These are phyloP conservation scores for Alectoria sarmentosa DNA, from an alignment of 495 filamentous ascomycete genomes.

Conservation along the genomic window DNA sequence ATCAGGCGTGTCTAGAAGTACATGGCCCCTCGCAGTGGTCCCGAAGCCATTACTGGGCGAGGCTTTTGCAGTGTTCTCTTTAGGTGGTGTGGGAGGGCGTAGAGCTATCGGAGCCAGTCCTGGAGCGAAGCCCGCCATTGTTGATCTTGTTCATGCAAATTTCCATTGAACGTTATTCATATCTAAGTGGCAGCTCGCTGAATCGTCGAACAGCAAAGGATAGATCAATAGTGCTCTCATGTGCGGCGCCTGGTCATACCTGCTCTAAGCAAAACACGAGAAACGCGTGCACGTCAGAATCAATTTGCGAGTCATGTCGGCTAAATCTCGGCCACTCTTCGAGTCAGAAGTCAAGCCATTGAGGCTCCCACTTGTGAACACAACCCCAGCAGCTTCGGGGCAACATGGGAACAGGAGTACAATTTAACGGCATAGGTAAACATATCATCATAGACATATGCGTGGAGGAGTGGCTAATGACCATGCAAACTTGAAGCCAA, in stretches of 20 bases:
- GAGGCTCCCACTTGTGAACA: neutral
- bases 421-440: slow-evolving; percentile 3
- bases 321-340: neutral
- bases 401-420: neutral
- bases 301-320: slow-evolving; percentile 3
- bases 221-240: neutral
- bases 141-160: slow-evolving; percentile 25
- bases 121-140: slow-evolving; percentile 46
- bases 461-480: neutral
- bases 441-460: neutral
- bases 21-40: slow-evolving; percentile 3
- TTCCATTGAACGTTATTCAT: slow-evolving; percentile 10
- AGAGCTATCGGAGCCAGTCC: slow-evolving; percentile 39
- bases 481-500: slow-evolving; percentile 45
- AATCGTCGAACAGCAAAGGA: neutral
- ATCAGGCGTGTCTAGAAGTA: slow-evolving; percentile 39
- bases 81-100: slow-evolving; percentile 55
- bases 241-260: slow-evolving; percentile 12
- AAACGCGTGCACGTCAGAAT: slow-evolving; percentile 12
- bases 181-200: neutral
- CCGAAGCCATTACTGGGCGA: slow-evolving; percentile 14
- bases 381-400: neutral
- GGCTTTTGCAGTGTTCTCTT: slow-evolving; percentile 41
- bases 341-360: neutral
- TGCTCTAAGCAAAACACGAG: slow-evolving; percentile 17